Evolutionary conservation across 2,329 filamentous ascomycete genomes (phyloP), one percentile per base, ranked within the genome.

Genomic region (Pseudogymnoascus sp.): DNA sequence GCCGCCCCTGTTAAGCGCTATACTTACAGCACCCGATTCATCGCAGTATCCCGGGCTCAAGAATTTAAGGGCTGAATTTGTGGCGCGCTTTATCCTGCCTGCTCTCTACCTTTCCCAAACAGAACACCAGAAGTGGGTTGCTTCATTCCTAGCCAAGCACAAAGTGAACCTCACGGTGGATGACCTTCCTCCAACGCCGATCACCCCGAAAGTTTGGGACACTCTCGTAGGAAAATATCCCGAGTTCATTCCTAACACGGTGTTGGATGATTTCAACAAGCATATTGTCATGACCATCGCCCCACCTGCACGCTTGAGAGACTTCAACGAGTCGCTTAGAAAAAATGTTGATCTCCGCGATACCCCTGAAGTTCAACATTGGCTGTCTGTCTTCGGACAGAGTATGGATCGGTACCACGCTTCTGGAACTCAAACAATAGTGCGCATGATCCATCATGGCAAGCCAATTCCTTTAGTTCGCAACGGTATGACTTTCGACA

Each of bases 181-280:
- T n/a, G 60, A 64, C 62, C 62, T 65, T 50, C 62, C 65, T 23
- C 40, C 23, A 21, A 61, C 47, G 6, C 65, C 65, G 11, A 63
- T 65, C 23, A 65, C 42, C 40, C 38, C 47, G 13, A 38, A 62
- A 21, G 28, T 64, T 23, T 64, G 65, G 64, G 47, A 53, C 8
- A 38, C 28, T 35, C 65, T 65, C 17, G 9, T 65, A 28, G 42
- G 26, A 40, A 44, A 3, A 15, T 65, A 65, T 57, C 26, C 59
- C 8, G 17, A 63, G 9, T 63, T 65, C 6, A 44, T 65, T n/a
- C 62, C 65, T 31, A 26, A 38, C 15, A 13, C 3, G 4, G 33
- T 67, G 31, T 36, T 67, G 15, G 42, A 67, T 42, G 62, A 65
- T 60, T 65, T 59, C 64, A 64, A 64, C 50, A 57, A 57, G 38